Base-by-base conservation (phyloP, 2,329 filamentous ascomycete species). In the Penicillium sclerotiorum region DNA sequence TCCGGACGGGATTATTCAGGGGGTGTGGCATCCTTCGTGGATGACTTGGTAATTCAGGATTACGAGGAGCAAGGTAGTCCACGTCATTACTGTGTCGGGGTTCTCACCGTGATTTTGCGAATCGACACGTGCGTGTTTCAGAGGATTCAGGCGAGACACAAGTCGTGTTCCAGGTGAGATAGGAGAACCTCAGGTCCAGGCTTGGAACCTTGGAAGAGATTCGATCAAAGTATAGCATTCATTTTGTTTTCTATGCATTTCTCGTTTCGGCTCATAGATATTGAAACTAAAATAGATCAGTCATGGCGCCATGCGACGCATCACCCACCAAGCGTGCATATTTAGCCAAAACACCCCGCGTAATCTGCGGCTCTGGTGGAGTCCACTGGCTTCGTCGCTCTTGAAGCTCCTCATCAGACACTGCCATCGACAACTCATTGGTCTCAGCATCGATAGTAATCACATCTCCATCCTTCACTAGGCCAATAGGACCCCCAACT, bases 241-340 rank as follows among this genome's bases (percentile, higher is more conserved):
- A 28, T 28, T 28, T 12, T 28, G 25, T 28, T 7, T 28, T 7
- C 12, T 28, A 7, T 28, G 25, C 25, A 28, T 33, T n/a, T n/a
- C 30, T n/a, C 21, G n/a, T 21, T 30, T 20, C 5, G 18, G 11
- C 15, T 20, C 40, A 15, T 36, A 32, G 27, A 15, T 22, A 9
- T 13, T 13, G 21, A 20, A 18, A 8, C 37, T 56, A 61, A 35
- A 55, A 89, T 49, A 86, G 68, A 76, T 96, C 92, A 32, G 92
- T 96, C 73, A 96, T 88, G 8, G 91, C 91, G 5, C 93, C 93
- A 63, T 93, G 88, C 68, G 88, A 93, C 9, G 93, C 93, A 81
- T 96, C 92, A 1, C 91, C 88, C 0, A 97, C 93, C 64, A 96
- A 72, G 36, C 82, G 77, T 6, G 89, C 89, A 76, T 97, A 97